Evolutionary conservation across 345 rosid species (phyloP).

Genomic region (Brassica juncea): DNA sequence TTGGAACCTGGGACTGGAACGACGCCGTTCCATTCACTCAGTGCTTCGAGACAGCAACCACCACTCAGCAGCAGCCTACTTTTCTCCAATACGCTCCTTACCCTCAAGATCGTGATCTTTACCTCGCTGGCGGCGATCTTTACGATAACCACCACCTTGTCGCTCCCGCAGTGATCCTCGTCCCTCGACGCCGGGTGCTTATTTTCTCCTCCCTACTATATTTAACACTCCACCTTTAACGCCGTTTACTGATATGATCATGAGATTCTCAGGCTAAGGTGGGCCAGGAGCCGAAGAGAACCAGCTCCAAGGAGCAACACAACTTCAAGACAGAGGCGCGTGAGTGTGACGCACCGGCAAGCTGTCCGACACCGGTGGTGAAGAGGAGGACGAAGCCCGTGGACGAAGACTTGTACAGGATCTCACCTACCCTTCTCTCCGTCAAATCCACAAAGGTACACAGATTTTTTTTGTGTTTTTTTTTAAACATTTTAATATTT

Average conservation of each 20-base stretch:
- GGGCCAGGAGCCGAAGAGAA: constrained; percentile 29
- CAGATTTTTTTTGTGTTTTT: neutral
- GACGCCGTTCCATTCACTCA: constrained; percentile 81
- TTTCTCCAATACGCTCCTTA: constrained; percentile 62
- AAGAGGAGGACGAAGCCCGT: constrained; percentile 60
- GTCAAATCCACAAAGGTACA: constrained; percentile 60
- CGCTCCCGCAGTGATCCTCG: constrained; percentile 86
- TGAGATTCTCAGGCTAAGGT: constrained; percentile 12
- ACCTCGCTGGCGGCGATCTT: constrained; percentile 90
- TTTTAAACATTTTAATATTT: neutral
- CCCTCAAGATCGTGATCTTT: constrained; percentile 71
- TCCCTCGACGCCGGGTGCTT: constrained; percentile 78
- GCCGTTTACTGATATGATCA: neutral
- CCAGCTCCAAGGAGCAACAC: neutral
- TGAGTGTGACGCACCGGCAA: constrained; percentile 26
- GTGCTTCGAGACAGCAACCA: constrained; percentile 79
- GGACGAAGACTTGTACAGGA: constrained; percentile 89
- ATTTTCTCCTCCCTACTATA: neutral
- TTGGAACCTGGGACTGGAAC: constrained; percentile 99
- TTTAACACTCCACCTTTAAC: neutral
- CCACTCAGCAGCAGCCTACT: constrained; percentile 50
- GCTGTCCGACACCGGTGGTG: constrained; percentile 32
- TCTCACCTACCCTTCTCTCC: constrained; percentile 70
- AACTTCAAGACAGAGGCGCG: constrained; percentile 12
- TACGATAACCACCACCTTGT: constrained; percentile 72